Conservation (phyloP, 805 yeast genomes). For the Ogataea haglerorum region DNA sequence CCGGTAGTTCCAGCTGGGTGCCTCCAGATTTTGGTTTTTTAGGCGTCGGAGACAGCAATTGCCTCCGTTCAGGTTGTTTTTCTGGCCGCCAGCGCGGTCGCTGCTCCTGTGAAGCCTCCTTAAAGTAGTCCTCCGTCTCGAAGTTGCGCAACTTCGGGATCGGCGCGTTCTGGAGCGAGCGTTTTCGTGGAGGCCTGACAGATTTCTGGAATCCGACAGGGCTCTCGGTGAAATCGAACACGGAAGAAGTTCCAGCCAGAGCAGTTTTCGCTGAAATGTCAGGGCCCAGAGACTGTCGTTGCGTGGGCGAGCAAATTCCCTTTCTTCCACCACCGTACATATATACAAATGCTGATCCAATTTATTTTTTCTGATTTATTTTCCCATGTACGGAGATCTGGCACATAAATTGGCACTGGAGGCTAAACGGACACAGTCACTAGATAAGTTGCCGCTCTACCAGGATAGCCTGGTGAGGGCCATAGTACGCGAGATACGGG, state of each 20-base stretch:
- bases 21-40: background rate
- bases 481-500: slow-evolving; percentile 67
- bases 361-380: background rate
- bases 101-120: slow-evolving; percentile 15
- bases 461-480: slow-evolving; percentile 68
- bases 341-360: background rate
- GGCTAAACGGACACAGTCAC: slow-evolving; percentile 70
- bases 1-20: too few relatives aligned
- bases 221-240: slow-evolving; percentile 10
- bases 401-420: slow-evolving; percentile 83
- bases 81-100: slow-evolving; percentile 13
- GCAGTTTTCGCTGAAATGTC: too few relatives aligned
- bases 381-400: slow-evolving; percentile 79
- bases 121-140: slow-evolving; percentile 16
- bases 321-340: slow-evolving; percentile 2
- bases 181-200: slow-evolving; percentile 2
- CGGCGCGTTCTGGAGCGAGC: slow-evolving; percentile 14
- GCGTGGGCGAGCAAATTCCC: background rate
- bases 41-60: background rate
- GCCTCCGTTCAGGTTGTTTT: background rate
- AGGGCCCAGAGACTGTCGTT: too few relatives aligned
- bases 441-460: slow-evolving; percentile 66
- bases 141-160: slow-evolving; percentile 16
- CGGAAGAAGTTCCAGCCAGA: background rate
- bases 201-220: background rate